These are phyloP conservation scores for Echria macrotheca DNA, from an alignment of 495 filamentous ascomycete species.

Conservation along the genomic window DNA sequence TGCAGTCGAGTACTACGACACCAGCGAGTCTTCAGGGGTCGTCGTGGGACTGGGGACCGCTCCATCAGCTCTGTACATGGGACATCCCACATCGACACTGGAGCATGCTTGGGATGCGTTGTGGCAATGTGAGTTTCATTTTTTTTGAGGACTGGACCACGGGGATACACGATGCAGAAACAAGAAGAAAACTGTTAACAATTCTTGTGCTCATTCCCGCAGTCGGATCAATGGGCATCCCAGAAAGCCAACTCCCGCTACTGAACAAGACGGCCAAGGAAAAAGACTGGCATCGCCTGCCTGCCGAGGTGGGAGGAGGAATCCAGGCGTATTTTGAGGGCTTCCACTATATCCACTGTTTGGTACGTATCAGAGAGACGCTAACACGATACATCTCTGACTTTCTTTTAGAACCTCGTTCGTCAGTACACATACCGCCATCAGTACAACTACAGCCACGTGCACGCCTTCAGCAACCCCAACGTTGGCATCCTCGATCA, in stretches of 20 bases:
- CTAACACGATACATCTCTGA: neutral
- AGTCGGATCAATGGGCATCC: neutral
- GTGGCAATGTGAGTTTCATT: neutral
- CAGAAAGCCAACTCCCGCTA: neutral
- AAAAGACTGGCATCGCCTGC: neutral
- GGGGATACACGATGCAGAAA: neutral
- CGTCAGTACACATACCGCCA: neutral
- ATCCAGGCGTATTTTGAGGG: neutral
- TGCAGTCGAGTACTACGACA: neutral
- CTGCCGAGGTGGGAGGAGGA: neutral
- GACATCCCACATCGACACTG: neutral
- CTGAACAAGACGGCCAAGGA: neutral
- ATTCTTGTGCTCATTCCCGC: neutral
- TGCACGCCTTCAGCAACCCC: neutral
- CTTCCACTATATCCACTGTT: neutral
- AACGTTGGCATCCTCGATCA: neutral
- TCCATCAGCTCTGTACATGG: neutral
- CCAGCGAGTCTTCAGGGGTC: neutral
- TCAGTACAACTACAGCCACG: neutral
- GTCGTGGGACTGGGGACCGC: neutral
- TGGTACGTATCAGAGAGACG: neutral
- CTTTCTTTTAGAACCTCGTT: neutral
- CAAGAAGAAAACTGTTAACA: neutral
- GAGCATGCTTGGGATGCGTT: neutral
- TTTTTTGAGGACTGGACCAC: neutral